A percentile compares a stretch with the other conserved stretches of the same genome.
Evolutionary conservation across 805 yeast species (phyloP).

Genomic region (Millerozyma miso): DNA sequence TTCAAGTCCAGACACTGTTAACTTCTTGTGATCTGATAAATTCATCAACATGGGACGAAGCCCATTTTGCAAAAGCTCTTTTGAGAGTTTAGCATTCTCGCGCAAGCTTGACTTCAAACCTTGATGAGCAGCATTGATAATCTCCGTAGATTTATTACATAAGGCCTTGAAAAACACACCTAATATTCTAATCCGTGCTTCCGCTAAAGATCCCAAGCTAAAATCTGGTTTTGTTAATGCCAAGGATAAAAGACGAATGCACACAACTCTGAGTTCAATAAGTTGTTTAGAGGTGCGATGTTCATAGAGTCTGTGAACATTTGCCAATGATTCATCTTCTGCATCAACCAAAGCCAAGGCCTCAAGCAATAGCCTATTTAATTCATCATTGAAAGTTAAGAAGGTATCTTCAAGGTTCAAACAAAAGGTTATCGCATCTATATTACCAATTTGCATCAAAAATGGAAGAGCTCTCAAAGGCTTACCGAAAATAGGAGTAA

Average conservation of each 20-base stretch:
- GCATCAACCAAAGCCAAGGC: slow-evolving; percentile 95
- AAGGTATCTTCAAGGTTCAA: slow-evolving; percentile 76
- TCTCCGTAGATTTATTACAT: slow-evolving; percentile 77
- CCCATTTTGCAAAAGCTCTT: slow-evolving; percentile 92
- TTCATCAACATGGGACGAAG: slow-evolving; percentile 94
- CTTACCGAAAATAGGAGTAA: slow-evolving; percentile 94
- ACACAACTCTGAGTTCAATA: slow-evolving; percentile 82
- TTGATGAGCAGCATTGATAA: slow-evolving; percentile 88
- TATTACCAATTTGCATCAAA: slow-evolving; percentile 98
- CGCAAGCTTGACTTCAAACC: slow-evolving; percentile 81
- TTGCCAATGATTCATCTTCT: slow-evolving; percentile 91
- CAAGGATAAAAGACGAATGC: slow-evolving; percentile 75
- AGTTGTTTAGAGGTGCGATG: slow-evolving; percentile 85
- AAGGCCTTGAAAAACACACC: slow-evolving; percentile 94
- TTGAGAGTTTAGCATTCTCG: slow-evolving; percentile 85
- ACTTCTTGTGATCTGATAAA: slow-evolving; percentile 84
- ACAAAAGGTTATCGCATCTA: slow-evolving; percentile 94
- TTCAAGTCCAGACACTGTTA: slow-evolving; percentile 85
- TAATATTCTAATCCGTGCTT: slow-evolving; percentile 76
- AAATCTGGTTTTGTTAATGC: slow-evolving; percentile 86
- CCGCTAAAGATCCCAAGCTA: slow-evolving; percentile 66
- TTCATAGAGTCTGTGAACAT: slow-evolving; percentile 80
- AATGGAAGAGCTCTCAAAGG: slow-evolving; percentile 96
- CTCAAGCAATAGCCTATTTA: slow-evolving; percentile 78
- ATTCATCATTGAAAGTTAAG: slow-evolving; percentile 81